Base-by-base conservation (phyloP, 768 basidiomycete genomes). In the Pleurotus tuoliensis region DNA sequence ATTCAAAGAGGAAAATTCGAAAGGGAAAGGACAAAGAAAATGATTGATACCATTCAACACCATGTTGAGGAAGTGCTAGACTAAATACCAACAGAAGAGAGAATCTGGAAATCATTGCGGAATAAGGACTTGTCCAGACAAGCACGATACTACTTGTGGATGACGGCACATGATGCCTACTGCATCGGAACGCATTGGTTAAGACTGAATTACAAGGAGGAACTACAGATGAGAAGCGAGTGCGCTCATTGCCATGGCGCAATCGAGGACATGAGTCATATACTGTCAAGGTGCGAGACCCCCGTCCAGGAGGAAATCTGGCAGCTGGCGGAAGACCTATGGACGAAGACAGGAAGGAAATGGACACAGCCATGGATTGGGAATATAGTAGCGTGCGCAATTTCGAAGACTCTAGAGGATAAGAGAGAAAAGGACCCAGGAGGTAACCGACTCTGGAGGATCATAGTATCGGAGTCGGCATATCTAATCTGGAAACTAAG, bases 251-350 rank as follows among this genome's bases (percentile, higher is more conserved):
- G 68, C 30, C 24, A 38, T 0, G 55, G 24, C 4, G 27, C 48
- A 0, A 55, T 11, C 11, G 72, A 73, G 47, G 38, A 64, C 8
- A 62, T 73, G 58, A 62, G 66, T 7, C 71, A 74, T 46, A 71
- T 71, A 5, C 60, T 72, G 1, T 58, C 51, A 0, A 54, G 69
- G 22, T 73, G 72, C 47, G 34, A 34, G 47, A 58, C 50, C 0
- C 55, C 60, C 1, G 66, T 65, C 0, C 68, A 68, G 45, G 47
- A 54, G 34, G 18, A 18, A 24, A 45, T 69, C 4, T 73, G 71
- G 71, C 20, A 56, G 12, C 38, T 61, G 1, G 61, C 58, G 0
- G 46, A 57, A 44, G 38, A 60, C n/a, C n/a, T 68, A 0, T 68
- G 65, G 66, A n/a, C 22, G 0, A 30, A 15, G 1, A 54, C 60